Percentiles rank a stretch among this genome's conserved stretches.
phyloP scores from a whole-genome alignment of 2,329 filamentous ascomycete species.

The Stenocarpella maydis region DNA sequence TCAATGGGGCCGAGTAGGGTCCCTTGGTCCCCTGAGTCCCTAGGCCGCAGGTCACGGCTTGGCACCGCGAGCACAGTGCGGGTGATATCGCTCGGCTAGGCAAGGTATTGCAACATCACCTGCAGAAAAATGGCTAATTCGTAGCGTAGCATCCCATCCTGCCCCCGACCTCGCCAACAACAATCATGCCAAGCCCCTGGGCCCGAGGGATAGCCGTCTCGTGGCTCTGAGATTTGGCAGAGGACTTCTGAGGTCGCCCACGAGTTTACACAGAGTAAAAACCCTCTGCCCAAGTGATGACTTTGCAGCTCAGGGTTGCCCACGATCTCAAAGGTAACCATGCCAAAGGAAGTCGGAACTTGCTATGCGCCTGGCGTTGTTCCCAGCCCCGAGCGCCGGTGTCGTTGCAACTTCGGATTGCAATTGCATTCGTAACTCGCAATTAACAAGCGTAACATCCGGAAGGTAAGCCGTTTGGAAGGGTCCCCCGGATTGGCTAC shows the following conservation, averaged over 20 bases:
- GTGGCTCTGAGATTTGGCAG: neutral
- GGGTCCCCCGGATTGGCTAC: constrained; percentile 15
- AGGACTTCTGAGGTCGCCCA: neutral
- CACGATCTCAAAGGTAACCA: neutral
- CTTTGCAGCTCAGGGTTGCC: neutral
- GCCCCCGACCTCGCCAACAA: constrained; percentile 6
- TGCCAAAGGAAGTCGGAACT: neutral
- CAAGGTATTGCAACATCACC: constrained; percentile 19
- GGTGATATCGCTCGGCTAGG: neutral
- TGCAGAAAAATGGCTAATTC: constrained; percentile 25
- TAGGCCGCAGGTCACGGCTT: constrained; percentile 10
- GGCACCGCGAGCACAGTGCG: constrained; percentile 23
- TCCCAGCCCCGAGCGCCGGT: constrained; percentile 1
- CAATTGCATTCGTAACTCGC: neutral
- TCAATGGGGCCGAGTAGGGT: neutral
- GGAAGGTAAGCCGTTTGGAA: constrained; percentile 23
- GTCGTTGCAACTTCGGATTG: neutral
- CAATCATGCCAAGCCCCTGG: constrained; percentile 15
- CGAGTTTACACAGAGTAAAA: neutral
- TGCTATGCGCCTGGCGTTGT: constrained; percentile 11
- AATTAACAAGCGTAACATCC: constrained; percentile 22
- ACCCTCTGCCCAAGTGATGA: constrained; percentile 1
- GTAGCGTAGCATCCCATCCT: constrained; percentile 17
- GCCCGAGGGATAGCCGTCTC: neutral
- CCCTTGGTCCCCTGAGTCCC: neutral